A percentile compares a stretch with the other conserved stretches of the same genome.
phyloP scores from a whole-genome alignment of 169 alveolate species.

The Plasmodium coatneyi region DNA sequence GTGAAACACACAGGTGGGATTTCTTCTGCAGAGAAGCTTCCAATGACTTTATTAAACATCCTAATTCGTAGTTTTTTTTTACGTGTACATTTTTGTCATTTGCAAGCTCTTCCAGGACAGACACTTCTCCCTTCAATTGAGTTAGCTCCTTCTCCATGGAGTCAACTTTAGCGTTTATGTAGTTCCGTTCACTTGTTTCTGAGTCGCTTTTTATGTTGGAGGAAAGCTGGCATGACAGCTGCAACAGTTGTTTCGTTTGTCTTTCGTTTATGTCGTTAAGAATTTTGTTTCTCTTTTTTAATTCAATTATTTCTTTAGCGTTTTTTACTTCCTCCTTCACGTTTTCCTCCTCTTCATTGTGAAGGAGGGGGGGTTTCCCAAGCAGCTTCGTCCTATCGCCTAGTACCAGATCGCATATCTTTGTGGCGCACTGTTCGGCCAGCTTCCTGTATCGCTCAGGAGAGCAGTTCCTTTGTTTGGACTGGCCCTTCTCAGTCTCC shows the following conservation, averaged over 20 bases:
- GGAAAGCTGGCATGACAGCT: constrained; percentile 1
- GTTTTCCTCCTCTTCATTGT: no score
- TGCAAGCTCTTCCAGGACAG: neutral
- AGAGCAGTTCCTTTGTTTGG: neutral
- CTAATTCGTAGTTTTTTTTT: constrained; percentile 32
- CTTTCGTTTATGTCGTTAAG: constrained; percentile 49
- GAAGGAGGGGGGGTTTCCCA: no score
- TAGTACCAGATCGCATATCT: no score
- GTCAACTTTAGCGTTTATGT: neutral
- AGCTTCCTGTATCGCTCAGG: no score
- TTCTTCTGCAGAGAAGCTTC: neutral
- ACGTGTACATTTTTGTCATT: constrained; percentile 5
- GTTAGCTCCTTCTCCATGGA: constrained; percentile 20
- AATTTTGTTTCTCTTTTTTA: constrained; percentile 25
- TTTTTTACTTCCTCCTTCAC: neutral
- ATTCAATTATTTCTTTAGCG: neutral
- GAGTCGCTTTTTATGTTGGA: constrained; percentile 16
- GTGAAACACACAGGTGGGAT: neutral
- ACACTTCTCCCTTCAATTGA: constrained; percentile 18
- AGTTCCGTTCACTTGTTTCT: neutral
- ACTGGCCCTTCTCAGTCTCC: neutral
- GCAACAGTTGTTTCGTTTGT: constrained; percentile 36
- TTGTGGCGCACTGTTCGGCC: no score
- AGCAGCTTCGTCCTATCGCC: no score
- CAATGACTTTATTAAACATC: constrained; percentile 6